Evolutionary conservation across 257 asterid genomes (phyloP).

Genomic region (Datura wrightii): DNA sequence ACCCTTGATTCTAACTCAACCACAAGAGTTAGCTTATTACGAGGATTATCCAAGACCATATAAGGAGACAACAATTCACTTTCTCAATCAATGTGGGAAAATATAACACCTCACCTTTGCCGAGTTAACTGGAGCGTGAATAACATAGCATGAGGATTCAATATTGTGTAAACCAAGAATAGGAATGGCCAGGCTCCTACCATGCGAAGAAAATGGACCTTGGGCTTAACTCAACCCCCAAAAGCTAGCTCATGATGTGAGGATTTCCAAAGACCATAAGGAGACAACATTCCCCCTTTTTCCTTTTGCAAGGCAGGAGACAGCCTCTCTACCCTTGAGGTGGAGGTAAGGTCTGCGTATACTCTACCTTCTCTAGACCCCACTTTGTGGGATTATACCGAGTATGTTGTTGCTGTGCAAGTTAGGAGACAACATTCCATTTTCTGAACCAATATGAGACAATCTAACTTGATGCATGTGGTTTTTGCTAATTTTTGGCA

Average conservation of each 20-base stretch:
- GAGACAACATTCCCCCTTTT: not conserved
- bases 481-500: not conserved
- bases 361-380: too few relatives aligned
- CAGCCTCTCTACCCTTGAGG: too few relatives aligned
- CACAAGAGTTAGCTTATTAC: not conserved
- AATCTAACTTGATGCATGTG: not conserved
- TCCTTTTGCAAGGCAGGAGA: not conserved
- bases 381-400: too few relatives aligned
- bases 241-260: not conserved
- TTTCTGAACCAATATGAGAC: not conserved
- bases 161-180: not conserved
- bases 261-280: not conserved
- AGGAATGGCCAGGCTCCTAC: not conserved
- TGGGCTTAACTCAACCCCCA: not conserved
- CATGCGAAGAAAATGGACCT: not conserved
- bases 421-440: not conserved
- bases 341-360: too few relatives aligned
- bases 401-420: too few relatives aligned
- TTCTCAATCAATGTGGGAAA: not conserved
- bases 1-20: not conserved
- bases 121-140: not conserved
- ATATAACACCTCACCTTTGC: slow-evolving; percentile 1
- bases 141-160: not conserved
- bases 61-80: not conserved
- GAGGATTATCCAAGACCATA: not conserved